These are phyloP conservation scores for Xylaria scruposa DNA, from an alignment of 495 filamentous ascomycete species.

Conservation along the genomic window DNA sequence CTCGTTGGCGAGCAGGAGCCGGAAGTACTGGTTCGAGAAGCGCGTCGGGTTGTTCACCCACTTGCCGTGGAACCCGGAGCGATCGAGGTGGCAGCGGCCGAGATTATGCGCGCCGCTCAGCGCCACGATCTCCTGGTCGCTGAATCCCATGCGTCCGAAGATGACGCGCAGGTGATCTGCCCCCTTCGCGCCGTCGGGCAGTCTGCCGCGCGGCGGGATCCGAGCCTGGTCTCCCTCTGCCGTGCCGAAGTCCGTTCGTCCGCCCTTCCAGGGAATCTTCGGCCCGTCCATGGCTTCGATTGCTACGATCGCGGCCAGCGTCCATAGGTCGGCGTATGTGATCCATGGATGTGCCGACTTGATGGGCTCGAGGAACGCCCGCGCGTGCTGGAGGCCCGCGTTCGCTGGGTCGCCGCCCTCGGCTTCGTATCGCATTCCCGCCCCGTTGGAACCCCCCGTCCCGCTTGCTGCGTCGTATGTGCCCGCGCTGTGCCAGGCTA, in stretches of 20 bases:
- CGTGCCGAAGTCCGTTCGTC: slow-evolving; percentile 59
- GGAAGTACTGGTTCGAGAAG: slow-evolving; percentile 70
- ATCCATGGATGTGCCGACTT: slow-evolving; percentile 66
- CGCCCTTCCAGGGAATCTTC: slow-evolving; percentile 58
- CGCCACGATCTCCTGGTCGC: slow-evolving; percentile 69
- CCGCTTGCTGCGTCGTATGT: slow-evolving; percentile 64
- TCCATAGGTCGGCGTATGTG: slow-evolving; percentile 70
- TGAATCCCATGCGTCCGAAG: slow-evolving; percentile 71
- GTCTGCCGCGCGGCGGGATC: slow-evolving; percentile 61
- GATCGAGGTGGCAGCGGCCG: slow-evolving; percentile 65
- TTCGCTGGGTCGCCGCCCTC: slow-evolving; percentile 70
- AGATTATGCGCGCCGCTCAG: slow-evolving; percentile 66
- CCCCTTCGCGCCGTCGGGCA: slow-evolving; percentile 66
- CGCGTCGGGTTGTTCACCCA: slow-evolving; percentile 71
- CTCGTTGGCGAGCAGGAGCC: slow-evolving; percentile 58
- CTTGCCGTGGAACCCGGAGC: slow-evolving; percentile 65
- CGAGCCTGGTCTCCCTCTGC: slow-evolving; percentile 56
- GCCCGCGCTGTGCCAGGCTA: slow-evolving; percentile 69
- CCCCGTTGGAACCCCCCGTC: slow-evolving; percentile 68
- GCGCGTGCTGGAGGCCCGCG: slow-evolving; percentile 67
- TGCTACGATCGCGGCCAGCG: slow-evolving; percentile 64
- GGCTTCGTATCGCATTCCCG: slow-evolving; percentile 69
- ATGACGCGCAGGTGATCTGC: slow-evolving; percentile 64
- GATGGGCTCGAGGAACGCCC: slow-evolving; percentile 66
- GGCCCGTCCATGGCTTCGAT: slow-evolving; percentile 66